phyloP scores from a whole-genome alignment of 2,329 filamentous ascomycete genomes.

The Alternaria triticimaculans region DNA sequence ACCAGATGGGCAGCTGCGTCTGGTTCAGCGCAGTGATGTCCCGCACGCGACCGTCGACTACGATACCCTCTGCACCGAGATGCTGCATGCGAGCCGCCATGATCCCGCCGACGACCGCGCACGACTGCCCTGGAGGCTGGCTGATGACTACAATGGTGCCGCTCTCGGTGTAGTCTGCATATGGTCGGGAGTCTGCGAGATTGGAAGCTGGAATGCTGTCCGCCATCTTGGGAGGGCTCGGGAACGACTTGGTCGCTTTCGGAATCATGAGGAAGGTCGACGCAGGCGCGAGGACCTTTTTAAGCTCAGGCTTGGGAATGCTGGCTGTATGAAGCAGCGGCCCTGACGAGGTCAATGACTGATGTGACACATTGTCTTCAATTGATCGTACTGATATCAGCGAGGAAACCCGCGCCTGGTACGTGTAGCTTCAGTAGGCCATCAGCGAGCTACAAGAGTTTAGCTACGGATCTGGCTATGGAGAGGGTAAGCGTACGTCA shows the following conservation, averaged over 20 bases:
- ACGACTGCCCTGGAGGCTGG: conserved; percentile 69
- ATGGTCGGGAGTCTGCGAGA: conserved; percentile 59
- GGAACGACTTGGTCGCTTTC: conserved; percentile 58
- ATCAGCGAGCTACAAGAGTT: conserved; percentile 60
- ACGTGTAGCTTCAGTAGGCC: conserved; percentile 74
- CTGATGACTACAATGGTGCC: conserved; percentile 70
- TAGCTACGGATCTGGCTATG: conserved; percentile 4
- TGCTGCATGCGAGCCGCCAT: conserved; percentile 74
- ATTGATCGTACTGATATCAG: conserved; percentile 63
- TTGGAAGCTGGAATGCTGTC: conserved; percentile 37
- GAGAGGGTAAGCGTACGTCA: conserved; percentile 30
- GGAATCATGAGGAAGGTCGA: conserved; percentile 69
- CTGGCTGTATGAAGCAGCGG: conserved; percentile 34
- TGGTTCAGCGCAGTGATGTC: conserved; percentile 67
- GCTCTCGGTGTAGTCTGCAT: conserved; percentile 68
- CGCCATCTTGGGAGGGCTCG: conserved; percentile 42
- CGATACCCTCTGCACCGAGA: conserved; percentile 64
- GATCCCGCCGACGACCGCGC: conserved; percentile 78
- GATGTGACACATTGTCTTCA: not conserved
- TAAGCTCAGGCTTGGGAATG: conserved; percentile 21
- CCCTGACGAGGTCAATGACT: conserved; percentile 20
- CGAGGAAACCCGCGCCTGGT: conserved; percentile 69
- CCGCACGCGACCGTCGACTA: conserved; percentile 73
- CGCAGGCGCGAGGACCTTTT: conserved; percentile 59
- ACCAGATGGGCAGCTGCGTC: conserved; percentile 66